Percentiles rank a stretch among this genome's conserved stretches.
Conservation (phyloP, 371 early-diverging fungal genomes). For the Mucor velutinosus region DNA sequence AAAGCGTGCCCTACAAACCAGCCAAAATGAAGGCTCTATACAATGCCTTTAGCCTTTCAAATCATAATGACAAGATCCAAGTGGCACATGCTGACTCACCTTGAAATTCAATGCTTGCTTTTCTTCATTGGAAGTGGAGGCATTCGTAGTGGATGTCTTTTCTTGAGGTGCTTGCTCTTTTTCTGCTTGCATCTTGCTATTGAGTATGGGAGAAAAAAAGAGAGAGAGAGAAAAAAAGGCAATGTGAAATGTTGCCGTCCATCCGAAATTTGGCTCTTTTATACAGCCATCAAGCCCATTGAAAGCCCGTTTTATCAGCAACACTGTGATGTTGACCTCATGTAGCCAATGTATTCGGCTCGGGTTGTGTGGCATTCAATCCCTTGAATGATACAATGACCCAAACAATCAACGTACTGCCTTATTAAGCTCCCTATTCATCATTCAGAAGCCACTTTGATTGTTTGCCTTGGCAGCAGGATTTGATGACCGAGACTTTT, state of each 20-base stretch:
- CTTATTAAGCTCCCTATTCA: background rate
- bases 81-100: background rate
- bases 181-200: background rate
- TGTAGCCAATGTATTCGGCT: background rate
- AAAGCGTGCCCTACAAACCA: slow-evolving; percentile 33
- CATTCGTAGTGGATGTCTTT: background rate
- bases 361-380: background rate
- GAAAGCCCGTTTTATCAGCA: background rate
- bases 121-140: background rate
- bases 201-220: background rate
- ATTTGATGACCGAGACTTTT: background rate
- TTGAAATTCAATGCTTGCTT: slow-evolving; percentile 15
- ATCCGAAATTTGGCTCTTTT: slow-evolving; percentile 4
- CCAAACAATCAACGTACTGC: background rate
- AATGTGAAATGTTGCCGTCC: slow-evolving; percentile 10
- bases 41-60: too few relatives aligned
- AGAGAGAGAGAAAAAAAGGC: slow-evolving; percentile 8
- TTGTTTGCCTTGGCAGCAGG: background rate
- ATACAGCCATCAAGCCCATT: background rate
- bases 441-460: background rate
- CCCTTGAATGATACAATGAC: background rate
- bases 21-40: slow-evolving; percentile 28
- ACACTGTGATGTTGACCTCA: background rate
- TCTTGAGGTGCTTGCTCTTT: background rate
- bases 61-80: background rate